Evolutionary conservation across 2,329 filamentous ascomycete species (phyloP), one percentile per base, ranked within the genome.

Genomic region (Aspergillus spinulosporus): DNA sequence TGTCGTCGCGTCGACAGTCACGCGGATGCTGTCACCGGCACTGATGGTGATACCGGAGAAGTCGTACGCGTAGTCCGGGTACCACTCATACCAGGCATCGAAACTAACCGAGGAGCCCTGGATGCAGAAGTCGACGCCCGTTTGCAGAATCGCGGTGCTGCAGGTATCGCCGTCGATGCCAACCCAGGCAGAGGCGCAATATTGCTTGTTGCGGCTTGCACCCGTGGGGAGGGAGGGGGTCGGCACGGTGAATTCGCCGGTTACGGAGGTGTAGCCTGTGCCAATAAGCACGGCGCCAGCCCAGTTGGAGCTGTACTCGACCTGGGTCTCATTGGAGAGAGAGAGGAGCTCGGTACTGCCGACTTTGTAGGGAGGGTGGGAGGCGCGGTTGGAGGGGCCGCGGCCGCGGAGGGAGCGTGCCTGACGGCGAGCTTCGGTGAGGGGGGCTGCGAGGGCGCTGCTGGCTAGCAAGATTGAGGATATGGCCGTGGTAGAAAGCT

Each of bases 1-100:
- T 15, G 72, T 75, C 7, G 69, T 72, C 1, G 79, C 76, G 39
- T 70, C 71, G 37, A 77, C 75, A 9, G 72, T 74, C 29, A 77
- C 65, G 29, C 64, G 71, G 58, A 82, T 75, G 5, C 60, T 58
- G 53, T 82, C 69, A 12, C 79, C 80, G 3, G 75, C 73, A 8
- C 64, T 60, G 56, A 82, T 72, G 8, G 64, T 54, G 65, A 84
- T 76, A 57, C 72, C 72, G 54, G 62, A 68, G 69, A 83, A 84
- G 64, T 80, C 73, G 64, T 81, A 78, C 26, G 81, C 75, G 63
- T 80, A 80, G 66, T 83, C 79, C 2, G 82, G 82, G 64, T 80
- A 82, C 82, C 82, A 85, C 66, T 84, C 82, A 62, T 83, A 84
- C 81, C 83, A 85, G 12, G 82, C 80, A 52, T 80, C 77, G 61